A percentile compares a stretch with the other conserved stretches of the same genome.
These are phyloP conservation scores for Vaccinium vitisidaea DNA, from an alignment of 148 eudicot genomes.

Conservation along the genomic window DNA sequence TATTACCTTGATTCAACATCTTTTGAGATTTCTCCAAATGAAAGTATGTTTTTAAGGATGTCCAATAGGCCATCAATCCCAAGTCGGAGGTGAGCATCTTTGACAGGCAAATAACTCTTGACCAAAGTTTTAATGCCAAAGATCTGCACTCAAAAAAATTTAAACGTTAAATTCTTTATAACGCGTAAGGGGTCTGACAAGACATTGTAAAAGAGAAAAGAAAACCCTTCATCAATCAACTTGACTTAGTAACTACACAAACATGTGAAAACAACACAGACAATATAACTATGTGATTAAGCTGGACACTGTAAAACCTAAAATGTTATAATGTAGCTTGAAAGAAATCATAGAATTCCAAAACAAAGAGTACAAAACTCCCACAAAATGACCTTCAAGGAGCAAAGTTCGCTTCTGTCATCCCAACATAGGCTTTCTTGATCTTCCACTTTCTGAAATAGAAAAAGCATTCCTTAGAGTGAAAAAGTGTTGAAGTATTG, in stretches of 20 bases:
- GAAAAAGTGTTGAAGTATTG: not conserved
- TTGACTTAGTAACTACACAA: not conserved
- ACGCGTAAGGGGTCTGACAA: not conserved
- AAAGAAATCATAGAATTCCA: conserved; percentile 10
- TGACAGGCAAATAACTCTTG: conserved; percentile 90
- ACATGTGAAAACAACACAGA: not conserved
- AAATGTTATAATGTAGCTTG: not conserved
- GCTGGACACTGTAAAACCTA: conserved; percentile 3
- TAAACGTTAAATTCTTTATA: not conserved
- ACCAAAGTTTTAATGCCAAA: conserved; percentile 87
- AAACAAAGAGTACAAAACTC: conserved; percentile 8
- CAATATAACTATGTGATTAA: not conserved
- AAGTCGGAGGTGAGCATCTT: conserved; percentile 92
- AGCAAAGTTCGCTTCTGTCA: conserved; percentile 80
- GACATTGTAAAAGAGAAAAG: not conserved
- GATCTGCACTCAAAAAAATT: conserved; percentile 43
- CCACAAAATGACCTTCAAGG: conserved; percentile 58
- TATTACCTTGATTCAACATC: conserved; percentile 76
- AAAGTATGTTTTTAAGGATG: conserved; percentile 66
- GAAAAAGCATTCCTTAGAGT: conserved; percentile 11
- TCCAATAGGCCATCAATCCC: conserved; percentile 75
- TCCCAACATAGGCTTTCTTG: conserved; percentile 69
- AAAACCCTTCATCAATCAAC: not conserved
- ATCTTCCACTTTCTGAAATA: conserved; percentile 58
- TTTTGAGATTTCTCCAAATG: conserved; percentile 73